Evolutionary conservation across 495 filamentous ascomycete genomes (phyloP).

Genomic region (Xylaria flabelliformis): DNA sequence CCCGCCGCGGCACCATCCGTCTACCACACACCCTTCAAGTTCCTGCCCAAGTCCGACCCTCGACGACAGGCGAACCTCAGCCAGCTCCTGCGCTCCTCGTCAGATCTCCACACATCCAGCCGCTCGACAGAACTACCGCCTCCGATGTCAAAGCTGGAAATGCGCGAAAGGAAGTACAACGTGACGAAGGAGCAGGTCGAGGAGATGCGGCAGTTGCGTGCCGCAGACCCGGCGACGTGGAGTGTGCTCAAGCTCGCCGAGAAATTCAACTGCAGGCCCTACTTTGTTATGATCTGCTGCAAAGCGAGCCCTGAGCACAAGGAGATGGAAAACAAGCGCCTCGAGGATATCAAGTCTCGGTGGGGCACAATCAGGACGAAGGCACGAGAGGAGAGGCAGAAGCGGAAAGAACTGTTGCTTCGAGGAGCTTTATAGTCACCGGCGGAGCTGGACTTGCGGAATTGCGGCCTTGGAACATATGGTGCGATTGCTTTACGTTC

Average conservation of each 20-base stretch:
- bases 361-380: conserved; percentile 75
- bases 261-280: conserved; percentile 75
- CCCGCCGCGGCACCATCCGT: conserved; percentile 83
- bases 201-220: conserved; percentile 77
- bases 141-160: conserved; percentile 61
- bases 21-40: conserved; percentile 86
- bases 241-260: conserved; percentile 71
- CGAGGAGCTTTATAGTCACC: conserved; percentile 53
- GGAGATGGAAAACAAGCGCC: conserved; percentile 44
- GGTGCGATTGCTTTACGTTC: background rate
- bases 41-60: conserved; percentile 81
- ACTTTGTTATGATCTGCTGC: conserved; percentile 71
- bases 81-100: conserved; percentile 38
- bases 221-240: conserved; percentile 72
- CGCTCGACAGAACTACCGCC: conserved; percentile 19
- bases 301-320: conserved; percentile 47
- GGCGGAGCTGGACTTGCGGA: too few relatives aligned
- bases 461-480: background rate
- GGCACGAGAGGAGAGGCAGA: conserved; percentile 75
- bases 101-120: conserved; percentile 25
- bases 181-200: conserved; percentile 73
- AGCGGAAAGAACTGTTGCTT: conserved; percentile 67
- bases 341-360: conserved; percentile 66
- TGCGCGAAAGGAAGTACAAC: conserved; percentile 70
- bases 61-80: conserved; percentile 62